These are phyloP conservation scores for Candida frijolesensis DNA, from an alignment of 1,139 yeast species.

Conservation along the genomic window DNA sequence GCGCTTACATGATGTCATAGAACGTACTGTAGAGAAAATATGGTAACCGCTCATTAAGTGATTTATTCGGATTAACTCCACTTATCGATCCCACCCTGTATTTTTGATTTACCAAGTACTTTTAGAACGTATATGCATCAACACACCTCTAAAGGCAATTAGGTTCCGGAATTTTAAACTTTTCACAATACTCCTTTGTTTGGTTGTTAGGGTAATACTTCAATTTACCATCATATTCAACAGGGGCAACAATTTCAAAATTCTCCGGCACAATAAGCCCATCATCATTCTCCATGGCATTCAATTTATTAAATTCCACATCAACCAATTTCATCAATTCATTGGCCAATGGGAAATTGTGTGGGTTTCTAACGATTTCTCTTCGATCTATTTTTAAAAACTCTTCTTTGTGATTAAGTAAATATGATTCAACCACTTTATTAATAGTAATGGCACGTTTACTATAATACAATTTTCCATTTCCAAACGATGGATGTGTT, in stretches of 20 bases:
- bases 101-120: too few species aligned
- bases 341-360: conserved; percentile 11
- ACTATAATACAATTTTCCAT: conserved; percentile 36
- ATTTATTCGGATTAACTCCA: too few species aligned
- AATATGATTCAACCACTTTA: conserved; percentile 40
- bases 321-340: conserved; percentile 27
- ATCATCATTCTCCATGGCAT: conserved; percentile 11
- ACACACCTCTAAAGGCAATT: background rate
- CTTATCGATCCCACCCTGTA: too few species aligned
- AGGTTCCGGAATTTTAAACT: conserved; percentile 21
- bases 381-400: conserved; percentile 15
- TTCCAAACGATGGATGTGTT: conserved; percentile 23
- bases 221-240: conserved; percentile 18
- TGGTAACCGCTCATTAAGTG: too few species aligned
- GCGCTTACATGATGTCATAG: too few species aligned
- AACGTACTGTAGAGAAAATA: too few species aligned
- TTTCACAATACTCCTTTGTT: conserved; percentile 32
- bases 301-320: conserved; percentile 21
- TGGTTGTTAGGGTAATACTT: conserved; percentile 42
- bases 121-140: too few species aligned
- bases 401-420: conserved; percentile 13
- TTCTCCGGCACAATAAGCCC: conserved; percentile 25
- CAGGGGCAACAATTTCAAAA: conserved; percentile 36
- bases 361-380: conserved; percentile 12
- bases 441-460: conserved; percentile 51